Conservation (phyloP, 2,329 filamentous ascomycete genomes). For the Pseudogymnoascus sp. region DNA sequence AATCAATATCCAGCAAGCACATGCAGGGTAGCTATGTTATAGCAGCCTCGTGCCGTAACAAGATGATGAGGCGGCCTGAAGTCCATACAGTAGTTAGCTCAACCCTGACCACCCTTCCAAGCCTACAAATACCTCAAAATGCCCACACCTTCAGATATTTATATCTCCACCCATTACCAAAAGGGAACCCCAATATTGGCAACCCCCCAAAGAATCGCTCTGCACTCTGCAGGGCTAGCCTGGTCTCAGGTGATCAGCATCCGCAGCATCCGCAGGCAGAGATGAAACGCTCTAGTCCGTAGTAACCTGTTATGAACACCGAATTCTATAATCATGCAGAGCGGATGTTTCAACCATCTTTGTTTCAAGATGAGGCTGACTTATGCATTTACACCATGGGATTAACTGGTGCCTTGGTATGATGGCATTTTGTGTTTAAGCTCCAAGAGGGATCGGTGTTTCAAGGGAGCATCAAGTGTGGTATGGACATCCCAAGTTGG, state of each 20-base stretch:
- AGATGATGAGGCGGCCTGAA: not conserved
- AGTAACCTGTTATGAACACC: not conserved
- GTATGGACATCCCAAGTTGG: too few relatives aligned
- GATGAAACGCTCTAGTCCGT: not conserved
- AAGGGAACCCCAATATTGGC: not conserved
- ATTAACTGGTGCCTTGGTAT: not conserved
- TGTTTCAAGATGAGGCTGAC: not conserved
- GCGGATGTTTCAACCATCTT: not conserved
- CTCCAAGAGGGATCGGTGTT: not conserved
- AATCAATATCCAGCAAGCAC: too few relatives aligned
- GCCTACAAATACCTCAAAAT: not conserved
- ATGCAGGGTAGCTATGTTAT: not conserved
- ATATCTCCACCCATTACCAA: not conserved
- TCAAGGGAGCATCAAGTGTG: not conserved
- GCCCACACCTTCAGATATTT: not conserved
- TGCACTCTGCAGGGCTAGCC: not conserved
- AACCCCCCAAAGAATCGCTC: not conserved
- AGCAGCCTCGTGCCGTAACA: not conserved
- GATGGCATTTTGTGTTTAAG: not conserved
- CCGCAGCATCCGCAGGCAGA: not conserved
- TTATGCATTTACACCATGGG: not conserved
- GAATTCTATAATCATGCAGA: not conserved
- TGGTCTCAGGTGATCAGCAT: not conserved
- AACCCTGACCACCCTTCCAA: not conserved
- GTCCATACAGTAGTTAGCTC: not conserved